phyloP scores from a whole-genome alignment of 306 rosid genomes.

The Hylodesmum podocarpum region DNA sequence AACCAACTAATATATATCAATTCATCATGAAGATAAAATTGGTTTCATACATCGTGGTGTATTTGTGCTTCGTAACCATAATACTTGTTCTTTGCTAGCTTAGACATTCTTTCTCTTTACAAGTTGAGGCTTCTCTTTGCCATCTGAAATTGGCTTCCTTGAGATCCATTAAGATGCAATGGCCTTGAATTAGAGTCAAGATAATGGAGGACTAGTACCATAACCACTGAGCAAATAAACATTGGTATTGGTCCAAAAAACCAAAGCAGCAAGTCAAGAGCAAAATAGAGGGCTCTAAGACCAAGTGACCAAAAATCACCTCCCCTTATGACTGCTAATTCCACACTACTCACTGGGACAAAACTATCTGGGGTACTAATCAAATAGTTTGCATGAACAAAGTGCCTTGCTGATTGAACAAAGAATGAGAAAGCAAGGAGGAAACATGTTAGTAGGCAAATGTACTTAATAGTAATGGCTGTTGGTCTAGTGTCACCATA shows the following conservation, averaged over 20 bases:
- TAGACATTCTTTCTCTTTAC: conserved; percentile 10
- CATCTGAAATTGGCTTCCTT: not conserved
- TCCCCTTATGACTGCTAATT: conserved; percentile 69
- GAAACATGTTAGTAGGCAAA: conserved; percentile 59
- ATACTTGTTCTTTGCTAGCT: not conserved
- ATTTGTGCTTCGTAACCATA: not conserved
- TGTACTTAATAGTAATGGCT: conserved; percentile 59
- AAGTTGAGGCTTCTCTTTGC: not conserved
- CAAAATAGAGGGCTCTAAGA: conserved; percentile 71
- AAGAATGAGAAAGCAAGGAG: conserved; percentile 73
- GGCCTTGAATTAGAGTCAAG: conserved; percentile 68
- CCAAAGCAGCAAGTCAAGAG: conserved; percentile 71
- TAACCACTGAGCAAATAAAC: conserved; percentile 55
- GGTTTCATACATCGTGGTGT: not conserved
- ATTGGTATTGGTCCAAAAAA: conserved; percentile 88
- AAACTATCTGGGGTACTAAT: conserved; percentile 57
- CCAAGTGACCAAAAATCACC: conserved; percentile 82
- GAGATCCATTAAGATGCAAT: conserved; percentile 32
- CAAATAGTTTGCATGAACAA: conserved; percentile 78
- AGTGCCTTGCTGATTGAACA: conserved; percentile 70
- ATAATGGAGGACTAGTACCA: conserved; percentile 49
- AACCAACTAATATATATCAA: not conserved
- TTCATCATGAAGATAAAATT: not conserved
- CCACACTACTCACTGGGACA: conserved; percentile 53
- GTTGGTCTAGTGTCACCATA: conserved; percentile 59